phyloP scores from a whole-genome alignment of 352 stramenopile species.

The Aphanomyces invadans region DNA sequence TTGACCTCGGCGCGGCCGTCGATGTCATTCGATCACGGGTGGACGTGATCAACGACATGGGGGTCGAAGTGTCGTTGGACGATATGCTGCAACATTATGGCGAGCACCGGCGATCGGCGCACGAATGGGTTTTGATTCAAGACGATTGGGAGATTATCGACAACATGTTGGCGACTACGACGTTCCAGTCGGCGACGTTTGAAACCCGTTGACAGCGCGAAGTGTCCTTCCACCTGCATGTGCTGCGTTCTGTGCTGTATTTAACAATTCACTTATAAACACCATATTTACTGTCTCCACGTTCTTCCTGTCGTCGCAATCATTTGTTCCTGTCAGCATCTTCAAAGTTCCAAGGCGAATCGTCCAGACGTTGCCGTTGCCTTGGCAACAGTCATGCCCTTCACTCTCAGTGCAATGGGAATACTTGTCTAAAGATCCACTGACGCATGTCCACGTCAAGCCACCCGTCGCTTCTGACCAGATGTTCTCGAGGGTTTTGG shows the following conservation, averaged over 20 bases:
- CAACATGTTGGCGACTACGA: background rate
- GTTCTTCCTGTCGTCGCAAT: background rate
- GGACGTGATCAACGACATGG: conserved; percentile 24
- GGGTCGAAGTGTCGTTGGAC: conserved; percentile 19
- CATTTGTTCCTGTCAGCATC: background rate
- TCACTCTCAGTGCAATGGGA: background rate
- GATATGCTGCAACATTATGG: conserved; percentile 9
- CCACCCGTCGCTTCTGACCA: too few relatives aligned
- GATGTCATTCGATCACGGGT: conserved; percentile 19
- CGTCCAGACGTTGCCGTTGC: too few relatives aligned
- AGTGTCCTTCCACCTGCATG: too few relatives aligned
- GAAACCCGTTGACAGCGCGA: too few relatives aligned
- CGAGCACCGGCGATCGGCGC: background rate
- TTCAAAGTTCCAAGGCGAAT: too few relatives aligned
- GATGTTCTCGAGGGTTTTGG: too few relatives aligned
- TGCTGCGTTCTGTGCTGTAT: background rate
- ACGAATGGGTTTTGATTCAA: conserved; percentile 22
- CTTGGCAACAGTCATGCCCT: background rate
- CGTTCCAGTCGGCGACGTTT: too few relatives aligned
- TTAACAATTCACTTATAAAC: background rate
- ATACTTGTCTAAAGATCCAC: background rate
- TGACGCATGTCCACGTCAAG: background rate
- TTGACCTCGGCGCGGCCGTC: conserved; percentile 18
- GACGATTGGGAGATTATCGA: conserved; percentile 22
- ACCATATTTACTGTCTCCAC: background rate